A percentile compares a stretch with the other conserved stretches of the same genome.
phyloP scores from a whole-genome alignment of 2,329 filamentous ascomycete species.

The Pseudopyrenochaeta lycopersici region DNA sequence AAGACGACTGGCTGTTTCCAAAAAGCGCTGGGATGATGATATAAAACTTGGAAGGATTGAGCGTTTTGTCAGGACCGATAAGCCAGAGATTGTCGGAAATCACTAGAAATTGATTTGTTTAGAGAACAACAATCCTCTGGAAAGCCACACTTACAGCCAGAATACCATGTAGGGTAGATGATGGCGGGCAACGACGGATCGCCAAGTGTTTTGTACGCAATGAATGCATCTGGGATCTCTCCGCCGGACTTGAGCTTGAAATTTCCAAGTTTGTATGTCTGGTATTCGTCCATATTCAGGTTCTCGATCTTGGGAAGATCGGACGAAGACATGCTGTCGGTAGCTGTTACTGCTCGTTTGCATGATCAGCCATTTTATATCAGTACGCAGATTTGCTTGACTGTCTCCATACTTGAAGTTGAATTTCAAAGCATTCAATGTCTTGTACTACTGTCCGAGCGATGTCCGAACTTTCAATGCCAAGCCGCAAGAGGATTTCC shows the following conservation, averaged over 20 bases:
- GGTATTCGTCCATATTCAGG: constrained; percentile 47
- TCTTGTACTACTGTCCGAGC: too few species aligned
- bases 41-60: constrained; percentile 72
- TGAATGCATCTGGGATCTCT: constrained; percentile 69
- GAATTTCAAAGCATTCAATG: too few species aligned
- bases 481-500: too few species aligned
- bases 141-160: constrained; percentile 58
- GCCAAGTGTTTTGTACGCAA: constrained; percentile 82
- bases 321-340: constrained; percentile 14
- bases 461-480: too few species aligned
- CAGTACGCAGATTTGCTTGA: neutral
- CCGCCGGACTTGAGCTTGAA: constrained; percentile 72
- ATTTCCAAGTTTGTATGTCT: constrained; percentile 69
- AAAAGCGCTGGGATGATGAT: constrained; percentile 75
- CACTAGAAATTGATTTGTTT: constrained; percentile 33
- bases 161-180: constrained; percentile 82
- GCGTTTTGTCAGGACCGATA: constrained; percentile 69
- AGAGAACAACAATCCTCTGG: neutral
- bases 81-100: constrained; percentile 81
- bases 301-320: constrained; percentile 14
- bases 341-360: neutral
- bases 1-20: constrained; percentile 73
- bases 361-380: neutral
- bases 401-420: neutral
- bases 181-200: constrained; percentile 69